These are phyloP conservation scores for Lactarius pseudohatsudake DNA, from an alignment of 768 basidiomycete genomes.

Conservation along the genomic window DNA sequence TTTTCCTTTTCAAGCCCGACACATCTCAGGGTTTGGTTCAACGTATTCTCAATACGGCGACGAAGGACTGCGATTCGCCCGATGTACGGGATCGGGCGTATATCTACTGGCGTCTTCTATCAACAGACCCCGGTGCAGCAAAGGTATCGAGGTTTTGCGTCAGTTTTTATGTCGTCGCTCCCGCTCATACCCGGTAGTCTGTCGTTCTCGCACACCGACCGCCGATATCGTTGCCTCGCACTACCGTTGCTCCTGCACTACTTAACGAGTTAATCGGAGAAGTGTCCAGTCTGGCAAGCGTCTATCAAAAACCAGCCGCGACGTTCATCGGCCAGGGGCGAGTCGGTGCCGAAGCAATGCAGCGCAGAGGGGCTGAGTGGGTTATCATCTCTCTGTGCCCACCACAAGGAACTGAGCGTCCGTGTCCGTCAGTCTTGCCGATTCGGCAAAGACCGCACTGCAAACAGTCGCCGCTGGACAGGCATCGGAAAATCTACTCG, in stretches of 20 bases:
- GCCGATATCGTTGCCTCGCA: slow-evolving; percentile 89
- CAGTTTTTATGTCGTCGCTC: background rate
- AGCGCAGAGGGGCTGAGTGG: slow-evolving; percentile 60
- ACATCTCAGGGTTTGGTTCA: slow-evolving; percentile 91
- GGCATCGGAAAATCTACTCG: slow-evolving; percentile 91
- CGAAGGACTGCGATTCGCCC: slow-evolving; percentile 95
- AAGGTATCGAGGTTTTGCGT: slow-evolving; percentile 55
- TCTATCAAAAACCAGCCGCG: slow-evolving; percentile 96
- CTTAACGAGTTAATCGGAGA: slow-evolving; percentile 92
- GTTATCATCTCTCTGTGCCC: slow-evolving; percentile 32
- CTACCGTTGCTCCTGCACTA: slow-evolving; percentile 82
- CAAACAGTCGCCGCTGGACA: slow-evolving; percentile 90
- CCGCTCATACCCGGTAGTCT: slow-evolving; percentile 42
- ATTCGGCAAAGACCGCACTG: slow-evolving; percentile 80
- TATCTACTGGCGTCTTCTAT: slow-evolving; percentile 95
- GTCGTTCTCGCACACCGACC: slow-evolving; percentile 92
- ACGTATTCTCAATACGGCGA: slow-evolving; percentile 87
- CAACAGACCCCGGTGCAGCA: slow-evolving; percentile 92
- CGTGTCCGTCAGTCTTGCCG: slow-evolving; percentile 44
- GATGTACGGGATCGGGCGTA: slow-evolving; percentile 97
- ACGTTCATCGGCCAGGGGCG: slow-evolving; percentile 94
- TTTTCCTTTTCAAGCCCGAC: slow-evolving; percentile 95
- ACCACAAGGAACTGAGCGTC: slow-evolving; percentile 10
- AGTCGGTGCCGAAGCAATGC: slow-evolving; percentile 78
- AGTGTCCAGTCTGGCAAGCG: slow-evolving; percentile 85